Evolutionary conservation across 768 basidiomycete genomes (phyloP).

Genomic region (Rhodotorula babjevae): DNA sequence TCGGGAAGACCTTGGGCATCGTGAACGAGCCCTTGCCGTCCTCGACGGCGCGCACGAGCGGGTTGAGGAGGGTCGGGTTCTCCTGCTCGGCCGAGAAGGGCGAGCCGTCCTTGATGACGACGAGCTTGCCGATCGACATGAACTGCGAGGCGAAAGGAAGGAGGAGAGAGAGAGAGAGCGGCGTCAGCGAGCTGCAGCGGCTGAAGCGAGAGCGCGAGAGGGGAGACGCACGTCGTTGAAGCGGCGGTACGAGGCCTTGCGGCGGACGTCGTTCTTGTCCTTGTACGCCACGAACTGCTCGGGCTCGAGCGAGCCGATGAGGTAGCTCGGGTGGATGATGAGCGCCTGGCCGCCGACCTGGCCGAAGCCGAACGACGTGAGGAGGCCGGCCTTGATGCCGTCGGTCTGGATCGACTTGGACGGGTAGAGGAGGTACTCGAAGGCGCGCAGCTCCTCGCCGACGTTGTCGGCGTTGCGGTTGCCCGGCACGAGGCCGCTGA

Average conservation of each 20-base stretch:
- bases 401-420: constrained; percentile 94
- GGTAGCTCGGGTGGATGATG: constrained; percentile 82
- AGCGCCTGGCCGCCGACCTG: constrained; percentile 93
- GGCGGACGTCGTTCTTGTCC: constrained; percentile 61
- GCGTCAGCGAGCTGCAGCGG: too few species aligned
- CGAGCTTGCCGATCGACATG: constrained; percentile 51
- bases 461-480: constrained; percentile 67
- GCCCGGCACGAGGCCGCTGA: constrained; percentile 81
- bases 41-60: constrained; percentile 75
- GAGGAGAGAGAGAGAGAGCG: background rate
- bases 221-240: constrained; percentile 40
- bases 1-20: constrained; percentile 62
- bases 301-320: constrained; percentile 76
- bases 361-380: constrained; percentile 96
- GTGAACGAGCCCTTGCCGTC: constrained; percentile 81
- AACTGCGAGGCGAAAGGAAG: constrained; percentile 57
- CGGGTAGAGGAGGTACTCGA: constrained; percentile 90
- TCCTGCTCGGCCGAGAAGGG: constrained; percentile 79
- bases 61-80: constrained; percentile 71
- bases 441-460: constrained; percentile 62
- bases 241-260: constrained; percentile 57
- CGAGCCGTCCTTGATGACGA: constrained; percentile 89
- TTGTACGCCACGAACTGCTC: constrained; percentile 73
- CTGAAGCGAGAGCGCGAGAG: background rate
- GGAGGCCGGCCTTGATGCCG: constrained; percentile 44